Conservation (phyloP, 2,329 filamentous ascomycete species). For the Xylariaceae sp. region DNA sequence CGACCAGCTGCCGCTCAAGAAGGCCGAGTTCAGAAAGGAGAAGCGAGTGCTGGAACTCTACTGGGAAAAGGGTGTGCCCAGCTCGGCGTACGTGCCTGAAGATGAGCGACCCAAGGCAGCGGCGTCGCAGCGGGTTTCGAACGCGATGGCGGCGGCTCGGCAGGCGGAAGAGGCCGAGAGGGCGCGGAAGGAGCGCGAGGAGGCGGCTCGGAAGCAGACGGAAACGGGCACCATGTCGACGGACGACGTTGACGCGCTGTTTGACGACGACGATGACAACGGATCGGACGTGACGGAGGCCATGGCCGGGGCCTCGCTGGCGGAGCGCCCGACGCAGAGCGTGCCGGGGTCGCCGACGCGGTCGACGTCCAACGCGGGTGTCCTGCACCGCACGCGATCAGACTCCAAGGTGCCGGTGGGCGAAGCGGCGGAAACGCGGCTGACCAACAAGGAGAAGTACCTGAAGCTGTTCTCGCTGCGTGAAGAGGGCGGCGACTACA, state of each 20-base stretch:
- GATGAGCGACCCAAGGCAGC: slow-evolving; percentile 88
- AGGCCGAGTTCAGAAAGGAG: slow-evolving; percentile 98
- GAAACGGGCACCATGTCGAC: slow-evolving; percentile 92
- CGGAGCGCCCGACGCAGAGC: slow-evolving; percentile 87
- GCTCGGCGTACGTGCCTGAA: slow-evolving; percentile 90
- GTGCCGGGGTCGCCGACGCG: slow-evolving; percentile 86
- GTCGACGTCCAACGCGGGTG: slow-evolving; percentile 57
- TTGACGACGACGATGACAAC: slow-evolving; percentile 87
- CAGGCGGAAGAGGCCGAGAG: slow-evolving; percentile 78
- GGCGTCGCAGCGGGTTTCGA: slow-evolving; percentile 63
- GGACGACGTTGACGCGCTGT: slow-evolving; percentile 89
- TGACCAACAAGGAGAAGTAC: slow-evolving; percentile 95
- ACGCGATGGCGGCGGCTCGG: slow-evolving; percentile 67
- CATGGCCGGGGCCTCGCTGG: slow-evolving; percentile 82
- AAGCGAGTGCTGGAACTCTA: slow-evolving; percentile 91
- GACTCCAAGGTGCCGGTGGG: slow-evolving; percentile 80
- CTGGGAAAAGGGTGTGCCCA: slow-evolving; percentile 99
- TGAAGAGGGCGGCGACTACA: slow-evolving; percentile 90
- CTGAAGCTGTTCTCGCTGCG: slow-evolving; percentile 80
- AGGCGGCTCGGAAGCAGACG: slow-evolving; percentile 85
- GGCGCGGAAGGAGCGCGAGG: slow-evolving; percentile 77
- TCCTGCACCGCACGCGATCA: slow-evolving; percentile 80
- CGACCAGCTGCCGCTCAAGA: slow-evolving; percentile 94
- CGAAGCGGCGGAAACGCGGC: slow-evolving; percentile 69
- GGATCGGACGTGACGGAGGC: slow-evolving; percentile 83